Base-by-base conservation (phyloP, 2,329 filamentous ascomycete genomes). In the Rhytidhysteron rufulum region DNA sequence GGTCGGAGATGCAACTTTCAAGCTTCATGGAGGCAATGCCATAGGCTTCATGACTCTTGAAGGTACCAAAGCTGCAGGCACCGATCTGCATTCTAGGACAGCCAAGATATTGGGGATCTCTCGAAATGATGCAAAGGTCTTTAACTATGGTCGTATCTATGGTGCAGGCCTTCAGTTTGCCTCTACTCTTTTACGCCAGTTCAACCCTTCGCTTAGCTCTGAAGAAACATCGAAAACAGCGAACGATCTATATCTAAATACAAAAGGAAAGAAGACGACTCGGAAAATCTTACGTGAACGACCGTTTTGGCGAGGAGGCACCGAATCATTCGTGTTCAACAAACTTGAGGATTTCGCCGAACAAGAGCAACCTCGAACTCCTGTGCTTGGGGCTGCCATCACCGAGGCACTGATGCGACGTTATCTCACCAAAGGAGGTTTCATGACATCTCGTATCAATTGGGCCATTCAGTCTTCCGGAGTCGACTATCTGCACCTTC, bases 11-110 rank as follows among this genome's bases (percentile, higher is more conserved):
- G 88, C 93, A 3, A 89, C 90, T 18, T 98, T 98, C 70, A 85
- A 88, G 57, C 74, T 98, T 1, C 93, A 98, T 53, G 94, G 93
- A 31, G 94, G 93, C 39, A 97, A 96, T 60, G 93, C 94, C 2
- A 87, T 98, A 43, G 93, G 94, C 0, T 98, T 98, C 72, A 98
- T 98, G 94, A 98, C 93, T 0, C 74, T 98, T 1, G 94, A 98
- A 69, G 91, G 93, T 11, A 93, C 88, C 36, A 97, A 98, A 67
- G 83, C 88, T 5, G 88, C 87, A 3, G 91, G 91, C 4, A 98
- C 91, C 0, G 91, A 98, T 64, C 70, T 97, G 41, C 91, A 98
- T 66, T 96, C 90, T 5, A 86, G 91, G 22, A 98, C 93, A 20
- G 94, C 93, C 1, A 77, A 78, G 5, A 98, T 98, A 42, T 68